Evolutionary conservation across 1,284 basidiomycete genomes (phyloP), one percentile per base, ranked within the genome.

Genomic region (Schizophyllum commune): DNA sequence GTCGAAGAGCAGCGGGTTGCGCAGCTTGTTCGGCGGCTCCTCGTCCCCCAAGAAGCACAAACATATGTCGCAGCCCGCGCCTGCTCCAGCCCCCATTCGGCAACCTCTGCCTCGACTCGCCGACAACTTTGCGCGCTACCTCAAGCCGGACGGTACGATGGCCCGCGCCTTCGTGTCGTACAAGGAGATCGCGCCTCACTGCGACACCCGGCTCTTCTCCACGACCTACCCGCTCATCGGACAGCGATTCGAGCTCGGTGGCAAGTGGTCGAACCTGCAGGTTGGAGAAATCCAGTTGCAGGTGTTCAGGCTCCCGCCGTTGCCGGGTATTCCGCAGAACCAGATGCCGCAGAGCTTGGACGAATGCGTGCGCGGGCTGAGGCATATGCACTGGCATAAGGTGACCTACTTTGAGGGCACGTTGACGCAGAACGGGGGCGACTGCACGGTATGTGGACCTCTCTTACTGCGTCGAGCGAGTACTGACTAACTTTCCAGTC

Each of bases 391-490:
- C 53, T 97, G 94, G 94, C 94, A 96, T 71, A 92, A 94, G 74
- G 83, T 89, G 62, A 91, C 91, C 56, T 94, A 96, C 71, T 91
- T 91, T 73, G 89, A 96, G 72, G 94, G 96, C n/a, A 88, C 87
- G 0, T 74, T 99, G 68, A 99, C 96, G 13, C 96, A 99, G 76
- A 85, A 84, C 63, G 96, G 96, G 4, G 96, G 95, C n/a, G 96
- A 97, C 73, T 97, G 95, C 71, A 82, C 77, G 62, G 94, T 96
- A 73, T 13, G 34, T 39, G 34, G 13, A 72, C 89, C 64, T 21
- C 52, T 60, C 57, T 62, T 11, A 33, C 32, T 32, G 33, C 61
- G 21, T 9, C 13, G 19, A 54, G 32, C 52, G 32, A 13, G 34
- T 27, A 47, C 39, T 17, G 17, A 21, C 33, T 56, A 13, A 53